These are phyloP conservation scores for Fusarium newnesense DNA, from an alignment of 2,329 filamentous ascomycete species.

Conservation along the genomic window DNA sequence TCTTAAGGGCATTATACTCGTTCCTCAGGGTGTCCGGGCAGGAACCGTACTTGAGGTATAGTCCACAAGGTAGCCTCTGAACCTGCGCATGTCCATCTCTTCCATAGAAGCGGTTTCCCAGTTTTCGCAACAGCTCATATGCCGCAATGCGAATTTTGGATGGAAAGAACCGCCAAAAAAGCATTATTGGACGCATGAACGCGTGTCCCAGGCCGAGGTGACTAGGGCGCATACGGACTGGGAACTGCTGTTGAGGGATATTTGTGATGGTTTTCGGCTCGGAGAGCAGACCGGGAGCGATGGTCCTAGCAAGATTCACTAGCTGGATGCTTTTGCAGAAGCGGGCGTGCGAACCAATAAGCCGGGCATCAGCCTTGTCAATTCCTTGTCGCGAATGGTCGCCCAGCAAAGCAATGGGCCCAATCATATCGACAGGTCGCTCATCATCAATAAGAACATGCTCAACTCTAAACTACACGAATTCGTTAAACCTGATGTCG, in stretches of 20 bases:
- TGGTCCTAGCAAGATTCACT: not conserved
- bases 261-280: no score
- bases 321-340: not conserved
- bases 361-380: not conserved
- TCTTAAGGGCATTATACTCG: not conserved
- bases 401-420: not conserved
- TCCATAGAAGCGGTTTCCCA: not conserved
- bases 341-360: not conserved
- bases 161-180: not conserved
- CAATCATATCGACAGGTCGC: not conserved
- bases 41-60: not conserved
- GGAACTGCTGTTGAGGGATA: no score
- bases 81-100: not conserved
- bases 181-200: not conserved
- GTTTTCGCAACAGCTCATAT: not conserved
- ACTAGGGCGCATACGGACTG: not conserved
- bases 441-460: not conserved
- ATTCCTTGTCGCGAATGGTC: not conserved
- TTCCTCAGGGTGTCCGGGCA: not conserved
- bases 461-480: not conserved
- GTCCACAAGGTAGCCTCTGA: not conserved
- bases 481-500: accelerated
- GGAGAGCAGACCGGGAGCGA: not conserved
- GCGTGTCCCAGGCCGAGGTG: not conserved
- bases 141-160: not conserved